Percentiles rank a stretch among this genome's conserved stretches.
Evolutionary conservation across 2,329 filamentous ascomycete genomes (phyloP).

Genomic region (Trichoderma sp.): DNA sequence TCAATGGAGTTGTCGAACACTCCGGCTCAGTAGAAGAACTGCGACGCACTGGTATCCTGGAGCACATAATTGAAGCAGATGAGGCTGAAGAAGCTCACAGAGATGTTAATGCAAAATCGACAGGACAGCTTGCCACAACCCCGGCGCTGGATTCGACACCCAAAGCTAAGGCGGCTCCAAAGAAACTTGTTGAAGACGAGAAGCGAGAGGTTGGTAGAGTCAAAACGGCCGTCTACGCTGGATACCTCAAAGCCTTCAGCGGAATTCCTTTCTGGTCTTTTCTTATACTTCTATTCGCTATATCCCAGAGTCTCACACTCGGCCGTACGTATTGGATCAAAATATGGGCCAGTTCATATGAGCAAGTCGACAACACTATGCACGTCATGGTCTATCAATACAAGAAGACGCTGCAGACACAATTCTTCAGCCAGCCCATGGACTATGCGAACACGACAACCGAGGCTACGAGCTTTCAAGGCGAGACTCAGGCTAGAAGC

Average conservation of each 20-base stretch:
- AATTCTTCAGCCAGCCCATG: background rate
- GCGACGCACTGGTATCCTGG: background rate
- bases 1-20: background rate
- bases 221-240: conserved; percentile 5
- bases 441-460: background rate
- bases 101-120: background rate
- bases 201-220: conserved; percentile 9
- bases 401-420: background rate
- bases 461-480: background rate
- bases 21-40: conserved; percentile 5
- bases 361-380: background rate
- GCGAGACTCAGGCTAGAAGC: background rate
- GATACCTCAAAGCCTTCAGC: conserved; percentile 6
- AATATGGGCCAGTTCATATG: background rate
- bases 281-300: background rate
- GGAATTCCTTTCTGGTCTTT: background rate
- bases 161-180: background rate
- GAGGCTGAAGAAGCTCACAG: background rate
- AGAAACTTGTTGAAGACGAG: conserved; percentile 14
- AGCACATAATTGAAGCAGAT: conserved; percentile 6
- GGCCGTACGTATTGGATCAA: conserved; percentile 12
- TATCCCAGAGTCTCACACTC: background rate
- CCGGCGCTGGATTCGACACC: background rate
- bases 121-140: background rate
- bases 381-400: background rate